A percentile compares a stretch with the other conserved stretches of the same genome.
phyloP scores from a whole-genome alignment of 2,329 filamentous ascomycete genomes.

The Calonectria pseudoturangicola region DNA sequence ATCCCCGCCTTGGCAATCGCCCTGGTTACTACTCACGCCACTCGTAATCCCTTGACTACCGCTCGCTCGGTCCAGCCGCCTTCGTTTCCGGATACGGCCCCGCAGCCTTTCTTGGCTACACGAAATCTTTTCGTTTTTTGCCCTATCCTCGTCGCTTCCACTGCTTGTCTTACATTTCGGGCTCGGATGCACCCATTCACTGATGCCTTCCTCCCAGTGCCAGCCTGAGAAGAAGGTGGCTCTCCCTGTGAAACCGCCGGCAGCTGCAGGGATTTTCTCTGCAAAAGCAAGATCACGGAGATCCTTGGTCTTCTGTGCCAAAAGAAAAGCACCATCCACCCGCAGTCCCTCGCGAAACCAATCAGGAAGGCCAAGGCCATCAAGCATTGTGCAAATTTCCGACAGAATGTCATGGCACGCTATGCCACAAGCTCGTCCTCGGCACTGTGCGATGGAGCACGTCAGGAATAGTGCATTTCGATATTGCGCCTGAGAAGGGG shows the following conservation, averaged over 20 bases:
- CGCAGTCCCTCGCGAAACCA: constrained; percentile 62
- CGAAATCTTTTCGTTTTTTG: constrained; percentile 34
- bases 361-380: constrained; percentile 57
- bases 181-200: constrained; percentile 61
- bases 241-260: constrained; percentile 33
- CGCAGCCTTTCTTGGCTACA: constrained; percentile 32
- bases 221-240: constrained; percentile 60
- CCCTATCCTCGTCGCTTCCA: constrained; percentile 30
- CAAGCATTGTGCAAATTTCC: constrained; percentile 64
- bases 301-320: constrained; percentile 72
- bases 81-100: constrained; percentile 11
- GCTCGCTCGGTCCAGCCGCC: constrained; percentile 1
- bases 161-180: constrained; percentile 39
- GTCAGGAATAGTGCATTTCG: constrained; percentile 61
- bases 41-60: not conserved
- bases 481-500: constrained; percentile 48
- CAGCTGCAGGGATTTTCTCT: constrained; percentile 62
- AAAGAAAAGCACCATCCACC: constrained; percentile 68
- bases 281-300: constrained; percentile 73
- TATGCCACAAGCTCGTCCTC: constrained; percentile 64
- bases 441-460: constrained; percentile 68
- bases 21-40: constrained; percentile 22
- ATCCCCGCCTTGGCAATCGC: constrained; percentile 38
- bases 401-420: constrained; percentile 62
- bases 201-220: constrained; percentile 64